Evolutionary conservation across 345 rosid species (phyloP).

Genomic region (Hibiscus syriacus): DNA sequence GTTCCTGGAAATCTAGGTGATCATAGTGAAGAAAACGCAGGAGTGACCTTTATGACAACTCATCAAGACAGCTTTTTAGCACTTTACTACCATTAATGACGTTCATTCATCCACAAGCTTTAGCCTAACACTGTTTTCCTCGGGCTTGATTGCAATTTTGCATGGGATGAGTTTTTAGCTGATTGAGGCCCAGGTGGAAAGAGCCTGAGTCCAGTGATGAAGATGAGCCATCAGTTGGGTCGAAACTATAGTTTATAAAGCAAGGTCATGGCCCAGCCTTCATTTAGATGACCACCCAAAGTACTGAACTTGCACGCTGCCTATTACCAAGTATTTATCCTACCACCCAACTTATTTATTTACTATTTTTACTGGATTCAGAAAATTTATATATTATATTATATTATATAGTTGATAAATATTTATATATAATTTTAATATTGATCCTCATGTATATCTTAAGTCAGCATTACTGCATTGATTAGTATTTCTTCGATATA

Average conservation of each 20-base stretch:
- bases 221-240: background rate
- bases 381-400: too few species aligned
- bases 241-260: background rate
- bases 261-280: background rate
- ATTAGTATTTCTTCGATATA: background rate
- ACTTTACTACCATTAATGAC: background rate
- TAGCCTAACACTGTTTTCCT: background rate
- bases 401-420: too few species aligned
- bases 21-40: background rate
- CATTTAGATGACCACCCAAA: background rate
- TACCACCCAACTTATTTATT: too few species aligned
- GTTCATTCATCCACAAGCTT: background rate
- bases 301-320: too few species aligned
- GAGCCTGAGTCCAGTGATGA: background rate
- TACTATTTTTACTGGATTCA: too few species aligned
- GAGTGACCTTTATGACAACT: background rate
- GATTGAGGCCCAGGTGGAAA: background rate
- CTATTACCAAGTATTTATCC: too few species aligned
- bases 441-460: background rate
- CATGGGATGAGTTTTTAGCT: background rate
- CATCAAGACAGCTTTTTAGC: background rate
- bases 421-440: too few species aligned
- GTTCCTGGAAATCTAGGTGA: background rate
- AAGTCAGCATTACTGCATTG: background rate
- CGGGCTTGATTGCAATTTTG: background rate